Evolutionary conservation across 306 rosid species (phyloP), one percentile per base, ranked within the genome.

Genomic region (Vigna mungo): DNA sequence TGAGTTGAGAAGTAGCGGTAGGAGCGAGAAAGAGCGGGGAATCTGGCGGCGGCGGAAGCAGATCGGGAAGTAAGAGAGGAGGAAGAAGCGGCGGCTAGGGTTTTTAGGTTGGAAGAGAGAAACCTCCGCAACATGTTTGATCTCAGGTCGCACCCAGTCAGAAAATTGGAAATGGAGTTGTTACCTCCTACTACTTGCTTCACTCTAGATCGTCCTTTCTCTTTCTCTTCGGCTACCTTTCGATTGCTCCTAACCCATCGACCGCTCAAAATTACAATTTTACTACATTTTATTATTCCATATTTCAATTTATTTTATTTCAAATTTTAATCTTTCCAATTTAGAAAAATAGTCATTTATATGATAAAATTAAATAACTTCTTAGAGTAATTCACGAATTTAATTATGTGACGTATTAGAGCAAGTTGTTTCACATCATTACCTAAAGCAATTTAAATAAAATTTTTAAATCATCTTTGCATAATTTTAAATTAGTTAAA

Each of bases 61-160:
- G 87, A 88, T 87, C 94, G 89, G 76, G 78, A 70, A 14, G 86
- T 27, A 39, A 83, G 43, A 61, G 89, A 30, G 27, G 84, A 54
- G 16, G 83, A 43, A 18, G 75, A 3, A 72, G 47, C 10, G 3
- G 82, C 6, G 15, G 82, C 56, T 75, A 90, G 88, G 91, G 94
- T 72, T 89, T 84, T 85, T 86, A 92, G 88, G 0, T 85, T 84
- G 23, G 96, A 87, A 80, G 90, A 77, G 74, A 89, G 58, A 7
- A 92, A 64, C 76, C 89, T 87, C 79, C 98, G 92, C 88, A 91
- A 91, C 96, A 91, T 89, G 82, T 49, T 30, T 77, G 82, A 77
- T 82, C 85, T 82, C 85, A 77, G 85, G 85, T 82, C 75, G 37
- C 85, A 16, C 85, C 79, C 79, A 63, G 17, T 36, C 69, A 4